phyloP scores from a whole-genome alignment of 441 rosid species.

The Daphne laureola region DNA sequence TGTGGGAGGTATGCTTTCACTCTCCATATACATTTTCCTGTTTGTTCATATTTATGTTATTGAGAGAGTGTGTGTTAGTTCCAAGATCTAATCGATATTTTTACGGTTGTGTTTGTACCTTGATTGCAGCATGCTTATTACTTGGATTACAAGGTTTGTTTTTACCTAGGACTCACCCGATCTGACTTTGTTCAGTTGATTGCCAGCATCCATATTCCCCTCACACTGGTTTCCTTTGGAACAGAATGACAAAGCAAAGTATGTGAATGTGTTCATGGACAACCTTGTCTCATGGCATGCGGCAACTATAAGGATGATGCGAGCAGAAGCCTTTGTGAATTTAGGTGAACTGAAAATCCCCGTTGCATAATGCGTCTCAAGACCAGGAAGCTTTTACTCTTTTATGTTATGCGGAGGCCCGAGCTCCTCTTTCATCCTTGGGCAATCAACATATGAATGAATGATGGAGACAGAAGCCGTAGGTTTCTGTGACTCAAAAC shows the following conservation, averaged over 20 bases:
- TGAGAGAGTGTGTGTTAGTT: too few species aligned
- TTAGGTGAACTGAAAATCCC: conserved; percentile 79
- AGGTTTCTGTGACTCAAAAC: too few species aligned
- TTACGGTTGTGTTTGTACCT: neutral
- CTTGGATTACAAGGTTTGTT: conserved; percentile 72
- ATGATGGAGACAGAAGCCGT: too few species aligned
- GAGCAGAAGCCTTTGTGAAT: conserved; percentile 82
- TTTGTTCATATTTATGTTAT: too few species aligned
- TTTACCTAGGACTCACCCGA: neutral
- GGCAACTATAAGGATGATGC: conserved; percentile 65
- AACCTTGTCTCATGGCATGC: conserved; percentile 85
- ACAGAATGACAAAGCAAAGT: conserved; percentile 70
- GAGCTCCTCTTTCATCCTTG: too few species aligned
- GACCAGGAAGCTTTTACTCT: conserved; percentile 1
- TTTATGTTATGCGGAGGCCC: conserved; percentile 2
- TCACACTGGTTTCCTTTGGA: neutral
- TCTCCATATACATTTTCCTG: neutral
- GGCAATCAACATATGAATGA: too few species aligned
- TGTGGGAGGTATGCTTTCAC: conserved; percentile 73
- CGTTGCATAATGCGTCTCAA: conserved; percentile 32
- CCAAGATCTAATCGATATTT: too few species aligned
- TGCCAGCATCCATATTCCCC: too few species aligned
- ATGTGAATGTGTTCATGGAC: conserved; percentile 55
- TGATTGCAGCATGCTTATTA: conserved; percentile 83
- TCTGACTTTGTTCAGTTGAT: neutral